Evolutionary conservation across 495 filamentous ascomycete genomes (phyloP).

Genomic region (Daldinia concentrica): DNA sequence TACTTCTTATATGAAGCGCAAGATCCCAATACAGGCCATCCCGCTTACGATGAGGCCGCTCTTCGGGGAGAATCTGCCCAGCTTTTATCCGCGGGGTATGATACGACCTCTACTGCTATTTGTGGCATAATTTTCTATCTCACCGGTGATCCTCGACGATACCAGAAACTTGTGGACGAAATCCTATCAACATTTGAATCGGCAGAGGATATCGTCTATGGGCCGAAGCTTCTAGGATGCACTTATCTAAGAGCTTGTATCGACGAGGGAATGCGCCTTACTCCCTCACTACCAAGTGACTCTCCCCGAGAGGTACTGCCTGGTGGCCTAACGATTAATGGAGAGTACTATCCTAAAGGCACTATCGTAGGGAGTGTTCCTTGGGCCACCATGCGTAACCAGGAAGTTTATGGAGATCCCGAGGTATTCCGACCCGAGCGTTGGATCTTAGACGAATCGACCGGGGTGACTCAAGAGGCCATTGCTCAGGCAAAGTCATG

Average conservation of each 20-base stretch:
- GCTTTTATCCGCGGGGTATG: conserved; percentile 44
- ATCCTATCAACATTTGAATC: conserved; percentile 55
- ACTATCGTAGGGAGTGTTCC: conserved; percentile 64
- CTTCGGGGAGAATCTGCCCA: conserved; percentile 37
- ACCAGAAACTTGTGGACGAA: conserved; percentile 56
- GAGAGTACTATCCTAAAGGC: conserved; percentile 61
- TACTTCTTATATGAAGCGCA: conserved; percentile 46
- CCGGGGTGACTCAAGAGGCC: conserved; percentile 5
- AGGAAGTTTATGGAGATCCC: conserved; percentile 55
- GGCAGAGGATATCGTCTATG: conserved; percentile 58
- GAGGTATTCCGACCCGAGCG: conserved; percentile 57
- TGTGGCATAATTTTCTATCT: conserved; percentile 63
- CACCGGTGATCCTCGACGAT: conserved; percentile 48
- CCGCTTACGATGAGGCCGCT: conserved; percentile 32
- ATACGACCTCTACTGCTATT: conserved; percentile 59
- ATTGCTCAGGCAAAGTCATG: conserved; percentile 4
- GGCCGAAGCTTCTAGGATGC: conserved; percentile 35
- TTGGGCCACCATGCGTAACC: conserved; percentile 63
- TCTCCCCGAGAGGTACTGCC: conserved; percentile 67
- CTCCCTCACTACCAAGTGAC: conserved; percentile 62
- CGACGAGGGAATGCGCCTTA: conserved; percentile 69
- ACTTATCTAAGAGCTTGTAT: conserved; percentile 70
- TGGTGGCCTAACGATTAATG: conserved; percentile 61
- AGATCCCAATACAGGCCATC: conserved; percentile 42
- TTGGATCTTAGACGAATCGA: conserved; percentile 52